These are phyloP conservation scores for Neckera pumila DNA, from an alignment of 225 moss, liverwort and hornwort genomes.

Conservation along the genomic window DNA sequence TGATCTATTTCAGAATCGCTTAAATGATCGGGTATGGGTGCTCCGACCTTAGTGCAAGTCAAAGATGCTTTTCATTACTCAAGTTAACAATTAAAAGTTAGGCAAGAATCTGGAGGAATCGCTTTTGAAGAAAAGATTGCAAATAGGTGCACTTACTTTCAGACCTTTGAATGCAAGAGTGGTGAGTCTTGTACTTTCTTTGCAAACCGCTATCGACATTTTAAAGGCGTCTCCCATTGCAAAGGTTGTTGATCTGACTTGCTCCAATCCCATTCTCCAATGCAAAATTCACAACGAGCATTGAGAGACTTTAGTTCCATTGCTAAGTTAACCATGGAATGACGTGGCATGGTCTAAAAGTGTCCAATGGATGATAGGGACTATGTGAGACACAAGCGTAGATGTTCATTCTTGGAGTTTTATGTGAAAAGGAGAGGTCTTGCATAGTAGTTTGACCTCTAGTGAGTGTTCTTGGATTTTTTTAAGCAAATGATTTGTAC, in stretches of 20 bases:
- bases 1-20: too few relatives aligned
- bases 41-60: too few relatives aligned
- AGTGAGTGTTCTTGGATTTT: rapidly evolving
- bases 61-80: background rate
- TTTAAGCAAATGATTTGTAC: too few relatives aligned
- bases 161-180: background rate
- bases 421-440: background rate
- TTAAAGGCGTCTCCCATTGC: background rate
- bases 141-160: background rate
- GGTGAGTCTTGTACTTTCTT: too few relatives aligned
- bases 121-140: background rate
- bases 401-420: background rate
- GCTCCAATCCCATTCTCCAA: background rate
- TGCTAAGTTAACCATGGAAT: background rate
- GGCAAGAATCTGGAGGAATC: background rate
- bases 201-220: background rate
- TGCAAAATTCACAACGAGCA: background rate
- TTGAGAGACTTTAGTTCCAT: background rate
- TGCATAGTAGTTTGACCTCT: background rate
- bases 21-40: too few relatives aligned
- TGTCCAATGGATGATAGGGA: background rate
- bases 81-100: background rate
- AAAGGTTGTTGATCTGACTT: background rate
- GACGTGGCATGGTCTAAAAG: rapidly evolving
- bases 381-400: background rate